Conservation (phyloP, 495 filamentous ascomycete species). For the Aspergillus incahuasiensis region DNA sequence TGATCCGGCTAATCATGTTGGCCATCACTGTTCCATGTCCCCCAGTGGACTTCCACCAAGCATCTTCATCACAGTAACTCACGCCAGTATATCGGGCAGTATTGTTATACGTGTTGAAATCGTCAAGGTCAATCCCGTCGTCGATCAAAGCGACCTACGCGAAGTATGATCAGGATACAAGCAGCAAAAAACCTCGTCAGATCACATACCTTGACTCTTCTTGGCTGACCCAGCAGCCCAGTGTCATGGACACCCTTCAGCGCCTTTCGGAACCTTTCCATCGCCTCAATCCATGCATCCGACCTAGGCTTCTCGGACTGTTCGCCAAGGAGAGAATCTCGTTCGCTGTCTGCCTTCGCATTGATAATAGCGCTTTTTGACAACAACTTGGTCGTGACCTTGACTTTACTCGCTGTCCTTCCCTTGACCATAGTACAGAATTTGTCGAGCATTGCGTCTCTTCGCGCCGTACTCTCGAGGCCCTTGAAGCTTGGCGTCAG, state of each 20-base stretch:
- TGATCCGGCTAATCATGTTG: conserved; percentile 6
- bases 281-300: conserved; percentile 1
- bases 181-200: neutral
- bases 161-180: neutral
- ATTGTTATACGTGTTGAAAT: neutral
- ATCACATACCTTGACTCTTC: neutral
- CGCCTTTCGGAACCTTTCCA: neutral
- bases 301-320: neutral
- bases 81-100: neutral
- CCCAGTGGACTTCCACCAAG: conserved; percentile 1
- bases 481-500: neutral
- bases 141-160: neutral
- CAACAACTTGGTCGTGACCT: neutral
- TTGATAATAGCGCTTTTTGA: neutral
- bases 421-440: neutral
- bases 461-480: neutral
- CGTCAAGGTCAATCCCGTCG: conserved; percentile 1
- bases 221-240: neutral
- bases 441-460: neutral
- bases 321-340: neutral
- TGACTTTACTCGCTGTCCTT: neutral
- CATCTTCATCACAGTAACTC: neutral
- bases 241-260: neutral
- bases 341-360: neutral
- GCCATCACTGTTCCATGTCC: conserved; percentile 3